Evolutionary conservation across 2,329 filamentous ascomycete genomes (phyloP), one percentile per base, ranked within the genome.

Genomic region (Rachicladosporium sp.): DNA sequence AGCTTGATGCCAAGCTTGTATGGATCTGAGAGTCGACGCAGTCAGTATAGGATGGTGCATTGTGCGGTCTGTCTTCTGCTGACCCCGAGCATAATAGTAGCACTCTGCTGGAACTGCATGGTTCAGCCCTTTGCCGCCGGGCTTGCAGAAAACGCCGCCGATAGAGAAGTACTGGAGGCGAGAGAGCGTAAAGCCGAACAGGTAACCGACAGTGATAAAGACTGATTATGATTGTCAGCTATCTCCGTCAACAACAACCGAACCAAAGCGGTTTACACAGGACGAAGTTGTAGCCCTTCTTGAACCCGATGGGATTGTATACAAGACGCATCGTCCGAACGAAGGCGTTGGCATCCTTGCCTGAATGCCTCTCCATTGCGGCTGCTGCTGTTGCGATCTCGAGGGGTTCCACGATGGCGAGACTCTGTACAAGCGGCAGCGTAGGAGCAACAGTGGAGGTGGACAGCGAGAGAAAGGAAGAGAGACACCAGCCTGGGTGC

Each of bases 221-320:
- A 34, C 33, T 27, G 23, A 8, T 27, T 2, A 3, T 7, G 7
- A 6, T 4, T 27, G 23, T 27, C 23, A 27, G 23, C 4, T 23
- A 23, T 23, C 6, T 23, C 21, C 4, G 21, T 23, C 21, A 6
- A 23, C 6, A 4, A 4, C 21, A 6, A 6, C 21, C 6, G 21
- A 6, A 4, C 21, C 21, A 23, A 23, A 23, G 21, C 21, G 21
- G 6, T 6, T 23, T 27, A 27, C 23, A 27, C 2, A 77, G 58
- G 21, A 61, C 46, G 44, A 76, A 74, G 51, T 74, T 76, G 59
- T 74, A 75, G 23, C 60, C 62, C 47, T 69, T 71, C 3, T 57
- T 55, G 56, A 78, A 78, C 32, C 74, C 74, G 15, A 76, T 42
- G 3, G 64, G 58, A 31, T 59, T 54, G 48, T 68, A 69, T 10